phyloP scores from a whole-genome alignment of 2,329 filamentous ascomycete genomes.

The Lasiodiplodia sp. region DNA sequence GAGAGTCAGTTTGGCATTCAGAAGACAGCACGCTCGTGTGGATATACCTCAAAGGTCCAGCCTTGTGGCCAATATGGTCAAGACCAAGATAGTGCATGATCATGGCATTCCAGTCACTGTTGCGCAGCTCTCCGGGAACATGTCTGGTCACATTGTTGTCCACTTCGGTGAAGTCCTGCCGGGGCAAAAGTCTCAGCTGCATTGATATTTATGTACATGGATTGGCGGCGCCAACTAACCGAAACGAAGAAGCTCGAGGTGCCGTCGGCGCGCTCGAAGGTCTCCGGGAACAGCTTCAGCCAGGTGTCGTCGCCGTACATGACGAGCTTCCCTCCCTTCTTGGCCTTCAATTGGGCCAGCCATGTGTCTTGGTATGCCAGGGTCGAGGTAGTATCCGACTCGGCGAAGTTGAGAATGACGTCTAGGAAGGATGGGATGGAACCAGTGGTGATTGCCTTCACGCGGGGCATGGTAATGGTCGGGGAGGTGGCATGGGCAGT shows the following conservation, averaged over 20 bases:
- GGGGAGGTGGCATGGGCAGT: conserved; percentile 96
- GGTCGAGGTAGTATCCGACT: conserved; percentile 89
- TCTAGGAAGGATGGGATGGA: conserved; percentile 98
- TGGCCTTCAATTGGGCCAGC: conserved; percentile 87
- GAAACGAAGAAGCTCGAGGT: conserved; percentile 99
- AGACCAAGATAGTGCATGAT: conserved; percentile 94
- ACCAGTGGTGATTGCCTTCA: conserved; percentile 96
- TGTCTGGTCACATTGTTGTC: conserved; percentile 97
- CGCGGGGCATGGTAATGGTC: conserved; percentile 96
- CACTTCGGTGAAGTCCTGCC: conserved; percentile 93
- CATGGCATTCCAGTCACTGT: conserved; percentile 89
- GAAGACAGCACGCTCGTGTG: no score
- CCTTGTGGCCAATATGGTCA: conserved; percentile 97
- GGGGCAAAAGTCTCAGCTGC: conserved; percentile 34
- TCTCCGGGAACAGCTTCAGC: conserved; percentile 92
- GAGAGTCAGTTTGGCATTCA: conserved; percentile 30
- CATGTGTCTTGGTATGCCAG: conserved; percentile 91
- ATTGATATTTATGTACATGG: conserved; percentile 44
- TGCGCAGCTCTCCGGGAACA: conserved; percentile 75
- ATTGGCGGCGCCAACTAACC: conserved; percentile 62
- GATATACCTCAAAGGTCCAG: conserved; percentile 77
- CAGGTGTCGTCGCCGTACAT: conserved; percentile 99
- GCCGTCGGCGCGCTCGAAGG: conserved; percentile 86
- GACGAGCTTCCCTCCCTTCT: conserved; percentile 72
- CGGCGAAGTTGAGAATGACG: conserved; percentile 94